Evolutionary conservation across 2,329 filamentous ascomycete species (phyloP).

Genomic region (Cladosporium sp.): DNA sequence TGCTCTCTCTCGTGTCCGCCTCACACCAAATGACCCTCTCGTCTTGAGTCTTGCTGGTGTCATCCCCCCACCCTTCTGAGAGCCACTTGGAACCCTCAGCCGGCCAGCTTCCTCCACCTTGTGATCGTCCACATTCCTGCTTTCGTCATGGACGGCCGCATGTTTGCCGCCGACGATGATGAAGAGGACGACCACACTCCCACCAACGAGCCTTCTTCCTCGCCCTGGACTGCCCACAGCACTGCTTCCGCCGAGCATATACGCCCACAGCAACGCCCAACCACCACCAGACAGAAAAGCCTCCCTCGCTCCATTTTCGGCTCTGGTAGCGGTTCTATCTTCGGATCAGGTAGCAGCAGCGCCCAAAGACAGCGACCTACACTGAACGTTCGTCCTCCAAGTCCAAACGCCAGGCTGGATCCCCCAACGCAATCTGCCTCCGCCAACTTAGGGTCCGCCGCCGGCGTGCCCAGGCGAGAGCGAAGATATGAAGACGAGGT

Average conservation of each 20-base stretch:
- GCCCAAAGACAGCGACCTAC: constrained; percentile 9
- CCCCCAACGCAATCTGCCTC: constrained; percentile 14
- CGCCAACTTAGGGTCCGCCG: background rate
- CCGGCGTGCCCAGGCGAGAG: constrained; percentile 7
- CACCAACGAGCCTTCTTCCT: background rate
- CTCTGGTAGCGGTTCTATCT: constrained; percentile 18
- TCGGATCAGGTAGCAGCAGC: constrained; percentile 16
- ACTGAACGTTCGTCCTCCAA: constrained; percentile 9
- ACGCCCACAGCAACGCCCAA: background rate
- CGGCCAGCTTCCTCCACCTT: constrained; percentile 4
- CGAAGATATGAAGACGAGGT: constrained; percentile 19
- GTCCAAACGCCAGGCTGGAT: constrained; percentile 13
- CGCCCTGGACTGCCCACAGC: background rate
- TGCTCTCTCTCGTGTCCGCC: too few species aligned
- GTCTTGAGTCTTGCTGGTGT: background rate
- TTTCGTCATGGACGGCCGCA: constrained; percentile 5
- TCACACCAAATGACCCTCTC: background rate
- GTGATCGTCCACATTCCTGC: constrained; percentile 7
- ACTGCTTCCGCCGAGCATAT: background rate
- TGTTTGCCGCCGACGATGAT: constrained; percentile 5
- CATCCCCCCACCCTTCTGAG: constrained; percentile 8
- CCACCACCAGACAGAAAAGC: constrained; percentile 16
- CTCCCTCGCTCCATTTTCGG: constrained; percentile 20
- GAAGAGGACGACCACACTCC: constrained; percentile 5
- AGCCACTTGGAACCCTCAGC: too few species aligned